Percentiles rank a stretch among this genome's conserved stretches.
Evolutionary conservation across 441 rosid species (phyloP).

Genomic region (Macaranga tanarius): DNA sequence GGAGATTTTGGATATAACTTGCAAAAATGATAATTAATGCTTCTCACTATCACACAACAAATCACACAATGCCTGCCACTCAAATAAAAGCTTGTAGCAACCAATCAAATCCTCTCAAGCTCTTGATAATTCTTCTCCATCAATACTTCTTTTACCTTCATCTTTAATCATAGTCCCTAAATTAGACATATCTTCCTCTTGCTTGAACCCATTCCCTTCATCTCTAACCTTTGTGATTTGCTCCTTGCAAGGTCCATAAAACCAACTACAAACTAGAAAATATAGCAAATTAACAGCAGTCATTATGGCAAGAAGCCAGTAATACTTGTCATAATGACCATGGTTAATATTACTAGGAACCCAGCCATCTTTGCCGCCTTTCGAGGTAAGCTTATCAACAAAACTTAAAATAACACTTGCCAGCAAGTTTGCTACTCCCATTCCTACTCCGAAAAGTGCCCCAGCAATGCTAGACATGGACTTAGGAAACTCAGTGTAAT

Average conservation of each 20-base stretch:
- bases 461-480: slow-evolving; percentile 86
- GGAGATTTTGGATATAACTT: slow-evolving; percentile 2
- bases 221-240: slow-evolving; percentile 37
- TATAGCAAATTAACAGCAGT: slow-evolving; percentile 61
- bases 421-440: slow-evolving; percentile 70
- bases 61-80: slow-evolving; percentile 17
- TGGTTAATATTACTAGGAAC: slow-evolving; percentile 61
- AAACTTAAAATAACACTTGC: slow-evolving; percentile 55
- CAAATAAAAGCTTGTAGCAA: slow-evolving; percentile 20
- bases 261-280: slow-evolving; percentile 65
- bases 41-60: slow-evolving; percentile 18
- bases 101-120: neutral
- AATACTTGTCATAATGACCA: slow-evolving; percentile 74
- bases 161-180: slow-evolving; percentile 17
- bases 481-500: slow-evolving; percentile 79
- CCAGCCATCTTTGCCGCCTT: slow-evolving; percentile 61
- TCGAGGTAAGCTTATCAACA: slow-evolving; percentile 44
- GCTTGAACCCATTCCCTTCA: slow-evolving; percentile 35
- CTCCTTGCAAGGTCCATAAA: slow-evolving; percentile 61
- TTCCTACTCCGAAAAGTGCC: slow-evolving; percentile 59
- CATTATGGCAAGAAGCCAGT: slow-evolving; percentile 67
- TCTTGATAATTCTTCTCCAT: slow-evolving; percentile 30
- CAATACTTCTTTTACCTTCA: slow-evolving; percentile 17
- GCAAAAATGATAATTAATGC: slow-evolving; percentile 20
- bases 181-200: slow-evolving; percentile 37